phyloP scores from a whole-genome alignment of 2,329 filamentous ascomycete genomes.

The Trichophyton verrucosum region DNA sequence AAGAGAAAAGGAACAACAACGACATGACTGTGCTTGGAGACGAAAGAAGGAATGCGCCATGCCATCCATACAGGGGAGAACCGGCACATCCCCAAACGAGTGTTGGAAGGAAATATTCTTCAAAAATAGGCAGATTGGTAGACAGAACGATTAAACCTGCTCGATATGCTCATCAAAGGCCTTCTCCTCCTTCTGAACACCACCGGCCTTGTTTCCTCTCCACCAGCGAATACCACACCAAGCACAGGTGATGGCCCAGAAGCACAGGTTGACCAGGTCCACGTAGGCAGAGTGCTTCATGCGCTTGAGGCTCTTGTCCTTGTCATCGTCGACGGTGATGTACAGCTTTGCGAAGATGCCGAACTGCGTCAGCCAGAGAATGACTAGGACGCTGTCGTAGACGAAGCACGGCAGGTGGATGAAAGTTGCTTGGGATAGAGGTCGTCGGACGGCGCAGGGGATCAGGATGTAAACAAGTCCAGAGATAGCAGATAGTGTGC shows the following conservation, averaged over 20 bases:
- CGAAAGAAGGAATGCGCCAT: neutral
- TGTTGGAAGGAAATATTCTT: neutral
- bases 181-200: slow-evolving; percentile 11
- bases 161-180: slow-evolving; percentile 6
- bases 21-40: neutral
- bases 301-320: slow-evolving; percentile 48
- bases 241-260: slow-evolving; percentile 57
- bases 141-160: neutral
- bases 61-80: neutral
- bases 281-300: slow-evolving; percentile 88
- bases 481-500: slow-evolving; percentile 52
- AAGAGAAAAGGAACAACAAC: neutral
- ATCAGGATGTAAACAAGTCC: slow-evolving; percentile 54
- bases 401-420: slow-evolving; percentile 39
- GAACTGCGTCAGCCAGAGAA: slow-evolving; percentile 72
- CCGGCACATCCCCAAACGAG: neutral
- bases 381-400: slow-evolving; percentile 60
- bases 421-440: slow-evolving; percentile 20
- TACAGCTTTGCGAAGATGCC: slow-evolving; percentile 74
- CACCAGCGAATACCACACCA: slow-evolving; percentile 28
- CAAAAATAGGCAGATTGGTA: too few relatives aligned
- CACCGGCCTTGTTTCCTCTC: slow-evolving; percentile 15
- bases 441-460: slow-evolving; percentile 35
- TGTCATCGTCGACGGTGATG: slow-evolving; percentile 38
- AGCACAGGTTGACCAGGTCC: slow-evolving; percentile 57